Percentiles rank a stretch among this genome's conserved stretches.
Conservation (phyloP, 306 rosid genomes). For the Gillenia trifoliata region DNA sequence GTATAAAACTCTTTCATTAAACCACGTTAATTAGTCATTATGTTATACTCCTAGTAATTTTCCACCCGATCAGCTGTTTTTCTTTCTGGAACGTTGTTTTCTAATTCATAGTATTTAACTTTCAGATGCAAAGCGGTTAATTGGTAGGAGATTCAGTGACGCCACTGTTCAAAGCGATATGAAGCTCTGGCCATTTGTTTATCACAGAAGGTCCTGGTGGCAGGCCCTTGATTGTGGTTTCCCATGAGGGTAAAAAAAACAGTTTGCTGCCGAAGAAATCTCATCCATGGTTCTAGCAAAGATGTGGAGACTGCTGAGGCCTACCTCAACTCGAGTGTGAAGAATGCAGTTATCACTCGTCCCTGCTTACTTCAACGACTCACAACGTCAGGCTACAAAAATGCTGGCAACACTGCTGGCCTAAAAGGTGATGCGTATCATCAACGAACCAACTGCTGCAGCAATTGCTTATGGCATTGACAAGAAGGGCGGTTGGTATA, state of each 20-base stretch:
- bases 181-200: constrained; percentile 11
- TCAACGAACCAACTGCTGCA: constrained; percentile 14
- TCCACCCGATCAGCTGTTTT: too few species aligned
- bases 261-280: constrained; percentile 1
- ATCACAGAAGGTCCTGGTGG: neutral
- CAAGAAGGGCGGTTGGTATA: neutral
- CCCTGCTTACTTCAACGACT: neutral
- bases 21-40: too few species aligned
- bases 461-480: constrained; percentile 13
- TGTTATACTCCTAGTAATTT: too few species aligned
- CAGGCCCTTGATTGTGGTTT: constrained; percentile 8
- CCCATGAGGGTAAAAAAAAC: neutral
- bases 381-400: constrained; percentile 25
- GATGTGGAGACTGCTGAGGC: neutral
- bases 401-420: constrained; percentile 7
- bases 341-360: neutral
- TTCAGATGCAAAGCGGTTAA: constrained; percentile 9
- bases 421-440: neutral
- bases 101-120: too few species aligned
- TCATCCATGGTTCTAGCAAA: neutral
- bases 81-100: neutral
- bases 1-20: too few species aligned
- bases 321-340: neutral
- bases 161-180: neutral
- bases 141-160: constrained; percentile 8